Evolutionary conservation across 1,284 basidiomycete species (phyloP).

Genomic region (Sanguinoderma infundibulare): DNA sequence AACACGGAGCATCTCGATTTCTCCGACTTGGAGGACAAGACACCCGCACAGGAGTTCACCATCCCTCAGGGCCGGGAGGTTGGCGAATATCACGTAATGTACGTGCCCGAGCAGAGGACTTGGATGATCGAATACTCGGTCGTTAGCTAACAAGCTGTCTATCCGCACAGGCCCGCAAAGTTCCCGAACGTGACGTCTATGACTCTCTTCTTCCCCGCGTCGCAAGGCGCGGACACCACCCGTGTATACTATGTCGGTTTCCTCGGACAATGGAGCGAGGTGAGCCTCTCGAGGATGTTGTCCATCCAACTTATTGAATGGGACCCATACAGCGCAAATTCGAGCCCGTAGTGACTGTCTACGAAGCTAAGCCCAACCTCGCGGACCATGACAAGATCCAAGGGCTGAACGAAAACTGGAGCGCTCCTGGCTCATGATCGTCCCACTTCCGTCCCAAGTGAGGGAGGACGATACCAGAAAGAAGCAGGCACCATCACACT

Average conservation of each 20-base stretch:
- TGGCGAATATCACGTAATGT: conserved; percentile 78
- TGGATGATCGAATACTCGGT: background rate
- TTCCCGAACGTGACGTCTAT: conserved; percentile 76
- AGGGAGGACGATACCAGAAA: background rate
- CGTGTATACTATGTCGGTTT: conserved; percentile 80
- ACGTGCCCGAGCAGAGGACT: no score
- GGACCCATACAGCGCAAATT: conserved; percentile 56
- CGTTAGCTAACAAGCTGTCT: background rate
- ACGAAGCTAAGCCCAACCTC: conserved; percentile 78
- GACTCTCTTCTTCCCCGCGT: conserved; percentile 74
- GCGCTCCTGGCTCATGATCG: conserved; percentile 36
- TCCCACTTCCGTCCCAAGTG: background rate
- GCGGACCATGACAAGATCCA: conserved; percentile 83
- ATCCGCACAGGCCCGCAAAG: conserved; percentile 59
- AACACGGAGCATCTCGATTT: conserved; percentile 79
- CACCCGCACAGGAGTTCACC: conserved; percentile 69
- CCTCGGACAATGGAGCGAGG: conserved; percentile 79
- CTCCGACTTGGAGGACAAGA: conserved; percentile 63
- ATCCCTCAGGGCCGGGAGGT: conserved; percentile 71
- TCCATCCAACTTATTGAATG: background rate
- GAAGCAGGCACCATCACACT: background rate
- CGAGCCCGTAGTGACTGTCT: conserved; percentile 75
- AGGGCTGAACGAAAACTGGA: conserved; percentile 65
- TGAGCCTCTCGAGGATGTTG: conserved; percentile 36
- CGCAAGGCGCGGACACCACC: conserved; percentile 73